Base-by-base conservation (phyloP, 2,329 filamentous ascomycete genomes). In the Talaromyces verruculosus region DNA sequence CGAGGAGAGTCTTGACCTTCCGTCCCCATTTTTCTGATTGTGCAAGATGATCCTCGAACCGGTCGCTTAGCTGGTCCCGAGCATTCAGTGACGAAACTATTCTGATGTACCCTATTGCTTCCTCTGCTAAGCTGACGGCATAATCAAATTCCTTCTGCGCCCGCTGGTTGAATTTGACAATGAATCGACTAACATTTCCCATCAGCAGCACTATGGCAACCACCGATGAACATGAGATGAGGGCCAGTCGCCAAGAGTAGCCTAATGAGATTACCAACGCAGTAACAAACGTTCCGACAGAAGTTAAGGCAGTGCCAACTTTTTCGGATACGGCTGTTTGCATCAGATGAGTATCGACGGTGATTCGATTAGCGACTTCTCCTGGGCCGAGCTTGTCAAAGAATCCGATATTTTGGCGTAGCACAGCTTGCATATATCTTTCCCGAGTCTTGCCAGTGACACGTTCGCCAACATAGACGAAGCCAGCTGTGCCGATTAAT, bases 41-140 rank as follows among this genome's bases (percentile, higher is more conserved):
- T 25, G 13, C 43, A 25, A 47, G 43, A 25, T 47, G 19, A 25
- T 5, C 11, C 11, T 47, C 43, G 5, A 47, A 47, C 3, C 19
- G 43, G 43, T 47, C 19, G 10, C 43, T 47, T 11, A 47, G 43
- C 68, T 85, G 85, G 13, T 93, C 92, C n/a, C 98, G 85, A 69
- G 93, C 93, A 65, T 94, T 90, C 77, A 47, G 19, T 25, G 43
- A 47, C 8, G 19, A 47, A 11, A 47, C 43, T 47, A 47, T 47
- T 5, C 95, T 89, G 71, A 98, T 90, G 0, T 93, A 97, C 76
- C 92, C 93, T 72, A 99, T 86, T 64, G 97, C 94, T 79, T 99
- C 95, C 75, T 98, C 95, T 4, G 43, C 43, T 25, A 47, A 25
- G 19, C 43, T 47, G 15, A 47, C 43, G n/a, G 43, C 43, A 47